Base-by-base conservation (phyloP, 345 rosid species). In the Camelina sativa region DNA sequence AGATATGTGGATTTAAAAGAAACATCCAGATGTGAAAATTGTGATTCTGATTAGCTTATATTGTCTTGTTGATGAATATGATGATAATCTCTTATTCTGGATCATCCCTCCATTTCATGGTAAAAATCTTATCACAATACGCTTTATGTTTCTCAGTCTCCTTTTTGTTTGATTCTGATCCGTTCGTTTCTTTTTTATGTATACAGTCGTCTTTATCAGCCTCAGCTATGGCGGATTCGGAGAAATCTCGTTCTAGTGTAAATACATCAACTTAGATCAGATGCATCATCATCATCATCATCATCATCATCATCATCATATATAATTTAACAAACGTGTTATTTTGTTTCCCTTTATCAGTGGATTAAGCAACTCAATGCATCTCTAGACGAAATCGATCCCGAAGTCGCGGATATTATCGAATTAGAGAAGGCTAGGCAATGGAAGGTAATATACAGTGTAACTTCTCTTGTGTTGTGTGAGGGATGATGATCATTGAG, bases 341-440 rank as follows among this genome's bases (percentile, higher is more conserved):
- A 7, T 61, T 35, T n/a, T n/a, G 43, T 44, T 68, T 71, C n/a
- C 51, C 37, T 34, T 47, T n/a, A 43, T 43, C 84, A 91, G 98
- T 94, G 97, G 97, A 80, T 89, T 60, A 87, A 80, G 73, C 98
- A 91, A 76, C 73, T 94, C 81, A 94, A 91, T 82, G 84, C 91
- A 44, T 84, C 93, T 13, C 82, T 94, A 4, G 91, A 89, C 72
- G 93, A 85, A 72, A 82, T 87, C 50, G 97, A 94, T 86, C 98
- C 97, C 1, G 97, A 94, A 76, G 82, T 94, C 15, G 87, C 89
- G 2, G 88, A 94, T 80, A 91, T 94, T 35, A 91, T 94, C 32
- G 97, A 94, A 68, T 91, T 84, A 55, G 98, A 94, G 91, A 94
- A 94, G 57, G 96, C 97, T n/a, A 85, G 98, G 86, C 98, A 94